These are phyloP conservation scores for Candida sithepensis DNA, from an alignment of 805 yeast species.

Conservation along the genomic window DNA sequence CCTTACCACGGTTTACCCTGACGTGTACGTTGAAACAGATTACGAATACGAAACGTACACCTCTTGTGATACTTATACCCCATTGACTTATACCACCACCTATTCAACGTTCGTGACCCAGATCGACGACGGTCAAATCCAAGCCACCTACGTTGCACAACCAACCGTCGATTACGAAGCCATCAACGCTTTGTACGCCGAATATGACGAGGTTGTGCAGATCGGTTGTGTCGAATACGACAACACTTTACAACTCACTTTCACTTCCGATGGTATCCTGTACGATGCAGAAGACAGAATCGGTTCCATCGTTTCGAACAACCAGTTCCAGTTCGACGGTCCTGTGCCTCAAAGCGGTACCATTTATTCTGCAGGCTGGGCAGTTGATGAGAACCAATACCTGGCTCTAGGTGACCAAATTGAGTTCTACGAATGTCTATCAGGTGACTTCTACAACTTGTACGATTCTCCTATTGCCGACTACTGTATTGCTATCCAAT, in stretches of 20 bases:
- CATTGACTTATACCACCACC: not conserved
- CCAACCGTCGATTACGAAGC: not conserved
- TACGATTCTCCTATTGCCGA: constrained; percentile 44
- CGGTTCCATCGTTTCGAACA: constrained; percentile 57
- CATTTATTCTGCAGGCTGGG: constrained; percentile 49
- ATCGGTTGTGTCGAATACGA: constrained; percentile 12
- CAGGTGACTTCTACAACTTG: constrained; percentile 56
- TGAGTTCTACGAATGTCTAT: constrained; percentile 49
- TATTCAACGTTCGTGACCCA: constrained; percentile 32
- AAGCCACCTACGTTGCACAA: constrained; percentile 34
- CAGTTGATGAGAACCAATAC: constrained; percentile 39
- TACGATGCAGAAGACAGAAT: constrained; percentile 47
- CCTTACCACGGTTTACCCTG: not conserved
- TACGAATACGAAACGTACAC: not conserved
- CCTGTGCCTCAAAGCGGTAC: constrained; percentile 62
- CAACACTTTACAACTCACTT: constrained; percentile 40
- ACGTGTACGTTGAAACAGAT: not conserved
- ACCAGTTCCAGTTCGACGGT: constrained; percentile 63
- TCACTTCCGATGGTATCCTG: constrained; percentile 34
- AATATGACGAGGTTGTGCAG: not conserved
- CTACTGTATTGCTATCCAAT: constrained; percentile 43
- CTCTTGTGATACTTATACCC: not conserved
- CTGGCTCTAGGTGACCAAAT: constrained; percentile 47
- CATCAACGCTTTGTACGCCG: constrained; percentile 24
- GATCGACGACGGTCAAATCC: constrained; percentile 44